Evolutionary conservation across 495 filamentous ascomycete species (phyloP).

Genomic region (Xylaria castorea): DNA sequence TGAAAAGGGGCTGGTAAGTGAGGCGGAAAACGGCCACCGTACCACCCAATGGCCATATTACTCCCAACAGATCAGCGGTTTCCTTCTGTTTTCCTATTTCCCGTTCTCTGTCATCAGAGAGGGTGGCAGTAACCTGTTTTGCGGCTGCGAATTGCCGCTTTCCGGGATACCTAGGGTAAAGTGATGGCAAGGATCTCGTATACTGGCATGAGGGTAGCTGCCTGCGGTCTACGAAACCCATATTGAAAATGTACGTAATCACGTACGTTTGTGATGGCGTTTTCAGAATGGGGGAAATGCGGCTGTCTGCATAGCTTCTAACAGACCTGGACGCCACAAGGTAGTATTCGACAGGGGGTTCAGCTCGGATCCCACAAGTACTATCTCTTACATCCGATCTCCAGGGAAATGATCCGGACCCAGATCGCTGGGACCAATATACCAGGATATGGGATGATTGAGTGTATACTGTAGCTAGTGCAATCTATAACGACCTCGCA

Average conservation of each 20-base stretch:
- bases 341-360: constrained; percentile 24
- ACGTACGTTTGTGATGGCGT: neutral
- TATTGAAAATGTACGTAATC: constrained; percentile 14
- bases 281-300: constrained; percentile 8
- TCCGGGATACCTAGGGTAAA: neutral
- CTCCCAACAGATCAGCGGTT: neutral
- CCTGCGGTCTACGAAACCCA: neutral
- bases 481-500: neutral
- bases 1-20: neutral
- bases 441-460: constrained; percentile 16
- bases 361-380: constrained; percentile 21
- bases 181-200: constrained; percentile 8
- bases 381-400: constrained; percentile 19
- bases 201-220: neutral
- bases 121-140: constrained; percentile 10
- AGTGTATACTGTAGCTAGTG: constrained; percentile 1
- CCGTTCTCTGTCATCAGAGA: neutral
- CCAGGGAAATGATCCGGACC: constrained; percentile 26
- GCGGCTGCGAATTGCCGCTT: constrained; percentile 3
- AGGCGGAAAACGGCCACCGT: constrained; percentile 9
- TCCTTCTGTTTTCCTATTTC: neutral
- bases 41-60: neutral
- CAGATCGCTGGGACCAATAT: constrained; percentile 26
- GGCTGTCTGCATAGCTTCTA: constrained; percentile 19
- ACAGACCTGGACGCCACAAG: constrained; percentile 18